phyloP scores from a whole-genome alignment of 2,329 filamentous ascomycete species.

The Colletotrichum abscissum region DNA sequence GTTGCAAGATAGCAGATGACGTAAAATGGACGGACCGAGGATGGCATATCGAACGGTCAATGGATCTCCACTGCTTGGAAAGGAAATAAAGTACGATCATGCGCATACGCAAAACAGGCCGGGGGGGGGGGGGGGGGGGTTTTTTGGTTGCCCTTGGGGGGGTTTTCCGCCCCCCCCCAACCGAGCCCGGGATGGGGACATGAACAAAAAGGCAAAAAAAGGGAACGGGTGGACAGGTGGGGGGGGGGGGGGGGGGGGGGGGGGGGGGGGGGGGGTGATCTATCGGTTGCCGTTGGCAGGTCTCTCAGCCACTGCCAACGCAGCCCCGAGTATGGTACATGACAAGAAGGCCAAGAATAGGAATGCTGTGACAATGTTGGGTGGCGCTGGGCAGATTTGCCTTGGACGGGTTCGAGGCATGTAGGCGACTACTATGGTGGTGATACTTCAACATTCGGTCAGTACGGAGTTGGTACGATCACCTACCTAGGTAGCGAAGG shows the following conservation, averaged over 20 bases:
- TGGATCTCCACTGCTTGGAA: conserved; percentile 15
- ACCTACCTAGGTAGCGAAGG: background rate
- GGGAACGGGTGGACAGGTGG: no score
- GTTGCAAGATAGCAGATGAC: conserved; percentile 1
- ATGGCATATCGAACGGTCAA: conserved; percentile 15
- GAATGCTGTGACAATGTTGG: background rate
- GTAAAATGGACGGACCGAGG: conserved; percentile 12
- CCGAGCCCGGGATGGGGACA: no score
- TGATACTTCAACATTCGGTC: background rate
- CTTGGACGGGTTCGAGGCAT: background rate
- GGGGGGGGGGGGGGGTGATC: conserved; percentile 9
- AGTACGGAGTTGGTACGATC: background rate
- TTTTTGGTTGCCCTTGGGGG: no score
- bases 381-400: background rate
- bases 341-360: background rate
- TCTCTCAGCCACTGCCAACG: background rate
- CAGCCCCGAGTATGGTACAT: background rate
- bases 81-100: conserved; percentile 26
- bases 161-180: no score
- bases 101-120: conserved; percentile 25
- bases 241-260: background rate
- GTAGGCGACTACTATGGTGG: no score
- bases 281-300: background rate
- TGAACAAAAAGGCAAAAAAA: no score
- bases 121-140: background rate